Base-by-base conservation (phyloP, 192 early-diverging fungal species). In the Jimgerdemannia flammicorona region DNA sequence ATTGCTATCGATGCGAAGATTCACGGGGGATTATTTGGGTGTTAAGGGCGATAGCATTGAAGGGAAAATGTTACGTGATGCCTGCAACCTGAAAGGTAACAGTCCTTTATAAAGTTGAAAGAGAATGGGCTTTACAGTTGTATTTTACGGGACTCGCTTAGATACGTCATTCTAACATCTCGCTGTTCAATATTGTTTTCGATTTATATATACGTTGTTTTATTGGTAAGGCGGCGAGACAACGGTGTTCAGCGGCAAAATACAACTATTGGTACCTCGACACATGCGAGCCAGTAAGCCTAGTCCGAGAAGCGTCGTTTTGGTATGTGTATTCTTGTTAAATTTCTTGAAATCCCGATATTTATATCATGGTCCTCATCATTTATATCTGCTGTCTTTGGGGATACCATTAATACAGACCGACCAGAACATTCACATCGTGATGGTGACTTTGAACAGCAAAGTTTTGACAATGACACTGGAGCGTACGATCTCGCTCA, bases 1-100 rank as follows among this genome's bases (percentile, higher is more conserved):
- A 69, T 75, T 99, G 66, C 80, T 90, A 42, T 90, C 89, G 63
- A 92, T 93, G 80, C 87, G 97, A 64, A 88, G 93, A 70, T 99
- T 95, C 81, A 77, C 89, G 54, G 98, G 98, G 42, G 98, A 99
- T 78, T 98, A 99, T 78, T 78, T 99, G 43, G 88, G 85, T 64
- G 83, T 95, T 65, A 89, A 84, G 69, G 72, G 72, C 76, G 80
- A 80, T 20, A 75, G 84, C 9, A 86, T 81, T 1, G 77, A 76
- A n/a, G 85, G 81, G 18, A 78, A 83, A 42, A 75, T 86, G 66
- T 76, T 87, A 69, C 82, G 87, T 43, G 75, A 83, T 72, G 85
- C 85, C 4, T 84, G 84, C 63, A 77, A 70, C 66, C 71, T 89
- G 44, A 78, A 77, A 70, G 76, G 81, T 80, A 80, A 9, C 29